phyloP scores from a whole-genome alignment of 1,284 basidiomycete genomes.

The Ganoderma lingzhi region DNA sequence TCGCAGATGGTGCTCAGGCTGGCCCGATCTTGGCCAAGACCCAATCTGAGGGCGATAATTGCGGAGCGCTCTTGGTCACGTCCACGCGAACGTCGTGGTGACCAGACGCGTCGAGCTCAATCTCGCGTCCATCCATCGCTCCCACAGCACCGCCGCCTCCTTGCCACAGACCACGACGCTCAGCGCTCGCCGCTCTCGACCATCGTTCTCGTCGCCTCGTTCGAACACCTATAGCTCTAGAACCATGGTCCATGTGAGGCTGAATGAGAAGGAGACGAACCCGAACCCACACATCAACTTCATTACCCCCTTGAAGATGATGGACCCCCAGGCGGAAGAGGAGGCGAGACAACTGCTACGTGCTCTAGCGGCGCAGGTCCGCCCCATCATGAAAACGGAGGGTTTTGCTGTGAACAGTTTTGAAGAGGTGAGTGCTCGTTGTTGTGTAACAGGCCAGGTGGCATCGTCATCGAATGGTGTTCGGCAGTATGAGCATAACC shows the following conservation, averaged over 20 bases:
- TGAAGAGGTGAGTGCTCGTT: constrained; percentile 68
- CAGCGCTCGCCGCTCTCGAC: not conserved
- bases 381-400: constrained; percentile 81
- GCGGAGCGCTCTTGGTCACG: constrained; percentile 9
- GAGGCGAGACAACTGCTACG: constrained; percentile 72
- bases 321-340: constrained; percentile 54
- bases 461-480: not conserved
- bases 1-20: constrained; percentile 3
- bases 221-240: not conserved
- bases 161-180: constrained; percentile 7
- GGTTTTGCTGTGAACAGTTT: constrained; percentile 79
- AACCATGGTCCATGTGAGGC: constrained; percentile 73
- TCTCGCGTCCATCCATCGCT: constrained; percentile 9
- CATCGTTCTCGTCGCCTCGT: not conserved
- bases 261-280: constrained; percentile 74
- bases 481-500: constrained; percentile 75
- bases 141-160: constrained; percentile 3
- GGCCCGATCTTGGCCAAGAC: constrained; percentile 14
- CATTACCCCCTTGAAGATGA: constrained; percentile 63
- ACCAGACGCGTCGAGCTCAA: constrained; percentile 13
- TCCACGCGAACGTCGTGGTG: constrained; percentile 7
- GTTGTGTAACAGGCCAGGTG: not conserved
- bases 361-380: constrained; percentile 81
- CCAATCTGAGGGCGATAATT: constrained; percentile 16
- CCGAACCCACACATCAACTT: constrained; percentile 83